Evolutionary conservation across 2,329 filamentous ascomycete species (phyloP).

Genomic region (Claviceps capensis): DNA sequence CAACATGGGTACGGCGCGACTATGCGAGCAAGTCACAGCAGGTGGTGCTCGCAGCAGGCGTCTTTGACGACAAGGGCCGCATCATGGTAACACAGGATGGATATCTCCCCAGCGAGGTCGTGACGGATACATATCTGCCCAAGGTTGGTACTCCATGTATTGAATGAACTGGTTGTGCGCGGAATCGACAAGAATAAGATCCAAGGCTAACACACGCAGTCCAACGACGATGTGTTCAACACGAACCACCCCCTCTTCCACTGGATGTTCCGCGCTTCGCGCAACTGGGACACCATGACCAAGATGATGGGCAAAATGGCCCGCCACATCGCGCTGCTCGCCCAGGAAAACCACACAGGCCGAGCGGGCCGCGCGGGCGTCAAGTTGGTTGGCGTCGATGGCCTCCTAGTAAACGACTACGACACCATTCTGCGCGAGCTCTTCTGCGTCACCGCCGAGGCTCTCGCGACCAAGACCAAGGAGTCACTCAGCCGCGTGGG

Average conservation of each 20-base stretch:
- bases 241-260: conserved; percentile 68
- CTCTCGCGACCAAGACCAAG: conserved; percentile 55
- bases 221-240: conserved; percentile 50
- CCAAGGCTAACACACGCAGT: neutral
- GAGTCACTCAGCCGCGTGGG: conserved; percentile 51
- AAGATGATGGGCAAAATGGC: conserved; percentile 60
- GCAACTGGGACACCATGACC: conserved; percentile 59
- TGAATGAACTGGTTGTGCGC: neutral
- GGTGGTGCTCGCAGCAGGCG: conserved; percentile 43
- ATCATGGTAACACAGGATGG: conserved; percentile 59
- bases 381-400: conserved; percentile 37
- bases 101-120: conserved; percentile 56
- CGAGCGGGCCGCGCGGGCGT: conserved; percentile 18
- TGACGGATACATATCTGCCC: conserved; percentile 65
- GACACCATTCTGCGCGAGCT: conserved; percentile 67
- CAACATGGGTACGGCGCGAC: conserved; percentile 29
- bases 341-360: conserved; percentile 26
- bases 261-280: conserved; percentile 73
- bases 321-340: conserved; percentile 46
- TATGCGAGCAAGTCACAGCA: conserved; percentile 48
- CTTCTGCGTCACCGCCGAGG: conserved; percentile 66
- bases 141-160: conserved; percentile 26
- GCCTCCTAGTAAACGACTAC: conserved; percentile 52
- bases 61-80: conserved; percentile 53
- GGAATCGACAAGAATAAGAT: neutral